A percentile compares a stretch with the other conserved stretches of the same genome.
Conservation (phyloP, 495 filamentous ascomycete species). For the Aspergillus saccharolyticus region DNA sequence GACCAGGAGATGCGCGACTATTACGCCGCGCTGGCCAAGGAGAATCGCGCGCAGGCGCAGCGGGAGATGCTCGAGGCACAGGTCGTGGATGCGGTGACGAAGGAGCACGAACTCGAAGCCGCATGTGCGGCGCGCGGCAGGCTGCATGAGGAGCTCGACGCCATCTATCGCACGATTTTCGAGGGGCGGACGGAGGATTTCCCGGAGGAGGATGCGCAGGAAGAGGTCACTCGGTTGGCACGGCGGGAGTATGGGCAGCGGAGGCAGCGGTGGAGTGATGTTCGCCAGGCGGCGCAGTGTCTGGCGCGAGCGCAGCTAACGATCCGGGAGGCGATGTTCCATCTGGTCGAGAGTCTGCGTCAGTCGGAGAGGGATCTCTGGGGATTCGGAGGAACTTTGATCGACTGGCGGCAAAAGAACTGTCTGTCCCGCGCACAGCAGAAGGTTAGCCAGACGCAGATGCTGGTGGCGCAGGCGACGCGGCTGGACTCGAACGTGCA, state of each 20-base stretch:
- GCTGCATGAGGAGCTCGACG: background rate
- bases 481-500: background rate
- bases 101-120: background rate
- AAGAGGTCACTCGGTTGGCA: background rate
- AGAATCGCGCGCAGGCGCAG: background rate
- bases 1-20: constrained; percentile 5
- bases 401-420: constrained; percentile 1
- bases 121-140: background rate
- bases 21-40: constrained; percentile 1
- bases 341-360: background rate
- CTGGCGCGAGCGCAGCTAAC: constrained; percentile 1
- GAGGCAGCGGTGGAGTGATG: background rate
- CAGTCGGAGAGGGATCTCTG: background rate
- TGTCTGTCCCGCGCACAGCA: constrained; percentile 1
- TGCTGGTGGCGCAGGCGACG: background rate
- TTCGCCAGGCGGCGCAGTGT: background rate
- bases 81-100: background rate
- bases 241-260: background rate
- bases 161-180: constrained; percentile 2
- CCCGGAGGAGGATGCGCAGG: constrained; percentile 5
- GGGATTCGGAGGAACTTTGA: constrained; percentile 1
- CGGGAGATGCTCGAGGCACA: constrained; percentile 5
- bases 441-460: constrained; percentile 7
- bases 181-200: constrained; percentile 3
- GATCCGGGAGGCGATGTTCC: background rate